Base-by-base conservation (phyloP, 495 filamentous ascomycete species). In the Podospora appendiculata region DNA sequence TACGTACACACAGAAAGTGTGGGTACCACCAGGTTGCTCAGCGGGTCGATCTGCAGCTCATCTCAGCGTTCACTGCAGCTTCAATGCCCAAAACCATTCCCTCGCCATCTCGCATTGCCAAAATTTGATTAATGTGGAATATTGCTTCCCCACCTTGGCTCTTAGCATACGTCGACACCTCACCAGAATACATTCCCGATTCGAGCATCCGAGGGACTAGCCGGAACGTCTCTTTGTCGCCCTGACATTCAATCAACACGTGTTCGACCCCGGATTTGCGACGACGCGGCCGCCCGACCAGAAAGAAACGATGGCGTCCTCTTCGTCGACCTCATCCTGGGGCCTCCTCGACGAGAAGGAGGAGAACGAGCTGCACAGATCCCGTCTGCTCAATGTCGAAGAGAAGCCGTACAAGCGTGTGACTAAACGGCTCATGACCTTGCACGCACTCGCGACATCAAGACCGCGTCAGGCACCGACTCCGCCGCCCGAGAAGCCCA, bases 321-420 rank as follows among this genome's bases (percentile, higher is more conserved):
- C 25, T 2, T 25, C 25, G 2, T 25, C 25, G 25, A 2, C 25
- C 25, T 25, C 61, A 2, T 50, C 63, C 14, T 70, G 64, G 58
- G 62, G 65, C 32, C 67, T 78, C 33, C 71, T 80, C 6, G 72
- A 77, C 25, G 71, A 71, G 51, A 69, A 73, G 35, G 78, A 78
- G 48, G 78, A 81, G 83, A 90, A 94, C 67, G 81, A 88, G 41
- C 84, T 96, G 32, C 91, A 96, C 77, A 94, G 91, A 64, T 78
- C 81, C 36, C 93, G 93, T 19, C 88, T 96, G 18, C 80, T 97
- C 35, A 85, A 84, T 58, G 86, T 96, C 57, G 93, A 98, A 77
- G 87, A 94, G 62, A 90, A 89, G 48, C 89, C 90, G 3, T 96
- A 92, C 79, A 87, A 88, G 66, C 88, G 92, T 46, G 81, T 98